Base-by-base conservation (phyloP, 164 flowering plant species). In the Liriodendron chinense region DNA sequence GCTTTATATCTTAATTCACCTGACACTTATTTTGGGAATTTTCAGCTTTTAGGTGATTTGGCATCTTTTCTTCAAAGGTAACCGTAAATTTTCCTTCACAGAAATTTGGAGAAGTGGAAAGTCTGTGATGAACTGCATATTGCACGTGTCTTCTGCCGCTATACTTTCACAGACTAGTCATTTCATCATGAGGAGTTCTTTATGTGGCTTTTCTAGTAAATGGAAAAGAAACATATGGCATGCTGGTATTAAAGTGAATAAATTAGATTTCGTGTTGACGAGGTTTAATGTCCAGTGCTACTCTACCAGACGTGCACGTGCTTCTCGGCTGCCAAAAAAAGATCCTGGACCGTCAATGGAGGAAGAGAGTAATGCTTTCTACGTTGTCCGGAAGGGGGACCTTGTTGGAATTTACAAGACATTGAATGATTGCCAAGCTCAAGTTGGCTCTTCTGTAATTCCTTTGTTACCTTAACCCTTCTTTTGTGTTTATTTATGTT, bases 361-460 rank as follows among this genome's bases (percentile, higher is more conserved):
- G 71, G 84, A 81, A n/a, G 93, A 88, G 71, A 89, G 85, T 71
- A 84, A 90, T 26, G 89, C 83, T 1, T 92, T 92, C 78, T 96
- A 86, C 84, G 93, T 96, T 28, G 96, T 96, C 43, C 85, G 98
- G 48, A 96, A 94, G 77, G 99, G 98, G 43, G 99, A 94, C 78
- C 22, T 90, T 59, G 86, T 96, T 70, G 96, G 99, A 12, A 85
- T 96, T 70, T 96, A 88, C 78, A 91, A 83, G 81, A 91, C 79
- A 74, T 83, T 92, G 16, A 80, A 76, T 73, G 98, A 94, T 70
- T 94, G 96, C 68, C 98, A 89, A 72, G 90, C 92, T 56, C 98
- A 92, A 90, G 89, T 88, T 84, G 90, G 96, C 66, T 78, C 89
- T 47, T 43, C 61, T 9, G 49, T 47, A n/a, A 47, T 14, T 69